phyloP scores from a whole-genome alignment of 106 monocot species.

The Apostasia ramifera region DNA sequence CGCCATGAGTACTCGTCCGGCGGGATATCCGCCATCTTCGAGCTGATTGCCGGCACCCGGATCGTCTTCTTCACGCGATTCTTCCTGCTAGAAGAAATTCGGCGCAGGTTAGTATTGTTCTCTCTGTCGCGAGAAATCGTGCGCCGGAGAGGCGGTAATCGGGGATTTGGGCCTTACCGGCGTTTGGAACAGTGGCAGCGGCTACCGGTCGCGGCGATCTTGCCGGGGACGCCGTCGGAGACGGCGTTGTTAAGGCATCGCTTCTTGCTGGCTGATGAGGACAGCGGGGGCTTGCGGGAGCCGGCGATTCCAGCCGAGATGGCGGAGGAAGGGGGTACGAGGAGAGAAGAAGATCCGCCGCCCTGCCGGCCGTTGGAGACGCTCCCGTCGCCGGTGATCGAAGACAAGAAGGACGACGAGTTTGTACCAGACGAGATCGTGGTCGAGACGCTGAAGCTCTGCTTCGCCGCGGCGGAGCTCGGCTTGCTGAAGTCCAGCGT shows the following conservation, averaged over 20 bases:
- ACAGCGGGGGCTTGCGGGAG: conserved; percentile 49
- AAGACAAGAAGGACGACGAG: conserved; percentile 73
- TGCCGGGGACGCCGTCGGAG: conserved; percentile 30
- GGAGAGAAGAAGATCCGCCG: conserved; percentile 8
- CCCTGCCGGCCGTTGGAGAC: conserved; percentile 61
- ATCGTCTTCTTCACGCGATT: conserved; percentile 43
- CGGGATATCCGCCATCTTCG: conserved; percentile 59
- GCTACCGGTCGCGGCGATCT: conserved; percentile 23
- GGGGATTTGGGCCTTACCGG: conserved; percentile 21
- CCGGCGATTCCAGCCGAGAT: not conserved
- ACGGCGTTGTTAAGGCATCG: conserved; percentile 46
- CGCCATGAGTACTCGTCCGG: conserved; percentile 71
- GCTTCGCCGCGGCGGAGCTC: not conserved
- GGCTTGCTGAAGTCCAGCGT: conserved; percentile 39
- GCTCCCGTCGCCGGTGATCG: conserved; percentile 80
- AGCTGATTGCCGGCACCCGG: conserved; percentile 60
- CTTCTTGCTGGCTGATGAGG: conserved; percentile 36
- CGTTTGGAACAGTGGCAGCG: conserved; percentile 86
- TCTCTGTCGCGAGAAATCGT: not conserved
- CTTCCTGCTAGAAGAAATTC: conserved; percentile 23
- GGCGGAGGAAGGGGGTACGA: conserved; percentile 14
- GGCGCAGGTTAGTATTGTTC: not conserved
- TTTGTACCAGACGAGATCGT: conserved; percentile 40
- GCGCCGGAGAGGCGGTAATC: not conserved
- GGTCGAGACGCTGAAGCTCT: conserved; percentile 26